A percentile compares a stretch with the other conserved stretches of the same genome.
Evolutionary conservation across 177 flowering plant species (phyloP).

Genomic region (Vitis hybrid): DNA sequence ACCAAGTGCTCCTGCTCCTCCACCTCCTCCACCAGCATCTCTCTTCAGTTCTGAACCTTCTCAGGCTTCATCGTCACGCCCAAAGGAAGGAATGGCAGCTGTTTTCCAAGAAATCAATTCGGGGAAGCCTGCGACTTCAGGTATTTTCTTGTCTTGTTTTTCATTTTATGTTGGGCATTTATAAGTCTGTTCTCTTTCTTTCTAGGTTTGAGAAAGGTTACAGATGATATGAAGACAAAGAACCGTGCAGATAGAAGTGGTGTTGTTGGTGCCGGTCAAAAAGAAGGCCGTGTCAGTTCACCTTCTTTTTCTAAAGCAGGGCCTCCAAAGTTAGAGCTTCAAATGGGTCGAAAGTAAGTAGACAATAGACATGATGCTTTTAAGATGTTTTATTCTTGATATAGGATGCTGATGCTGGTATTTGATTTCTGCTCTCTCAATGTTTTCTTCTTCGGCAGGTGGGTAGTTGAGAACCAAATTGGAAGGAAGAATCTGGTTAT

Average conservation of each 20-base stretch:
- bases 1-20: slow-evolving; percentile 74
- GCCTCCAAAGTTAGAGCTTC: slow-evolving; percentile 93
- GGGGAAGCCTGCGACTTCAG: slow-evolving; percentile 72
- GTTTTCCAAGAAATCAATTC: slow-evolving; percentile 88
- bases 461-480: slow-evolving; percentile 99
- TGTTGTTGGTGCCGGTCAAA: slow-evolving; percentile 52
- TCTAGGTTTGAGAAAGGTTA: slow-evolving; percentile 81
- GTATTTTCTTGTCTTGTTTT: slow-evolving; percentile 33
- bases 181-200: slow-evolving; percentile 9
- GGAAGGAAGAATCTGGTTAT: slow-evolving; percentile 81
- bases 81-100: slow-evolving; percentile 92
- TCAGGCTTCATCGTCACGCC: slow-evolving; percentile 56
- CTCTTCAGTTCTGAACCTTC: slow-evolving; percentile 65
- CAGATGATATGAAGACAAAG: slow-evolving; percentile 94
- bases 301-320: slow-evolving; percentile 74
- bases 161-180: background rate
- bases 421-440: slow-evolving; percentile 8
- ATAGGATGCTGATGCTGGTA: slow-evolving; percentile 1
- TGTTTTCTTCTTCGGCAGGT: slow-evolving; percentile 41
- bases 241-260: slow-evolving; percentile 83
- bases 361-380: slow-evolving; percentile 23
- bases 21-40: slow-evolving; percentile 84
- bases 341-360: slow-evolving; percentile 97
- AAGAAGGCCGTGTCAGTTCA: slow-evolving; percentile 48
- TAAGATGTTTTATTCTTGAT: background rate